Evolutionary conservation across 305 asterid species (phyloP).

Genomic region (Fraxinus angustifolia): DNA sequence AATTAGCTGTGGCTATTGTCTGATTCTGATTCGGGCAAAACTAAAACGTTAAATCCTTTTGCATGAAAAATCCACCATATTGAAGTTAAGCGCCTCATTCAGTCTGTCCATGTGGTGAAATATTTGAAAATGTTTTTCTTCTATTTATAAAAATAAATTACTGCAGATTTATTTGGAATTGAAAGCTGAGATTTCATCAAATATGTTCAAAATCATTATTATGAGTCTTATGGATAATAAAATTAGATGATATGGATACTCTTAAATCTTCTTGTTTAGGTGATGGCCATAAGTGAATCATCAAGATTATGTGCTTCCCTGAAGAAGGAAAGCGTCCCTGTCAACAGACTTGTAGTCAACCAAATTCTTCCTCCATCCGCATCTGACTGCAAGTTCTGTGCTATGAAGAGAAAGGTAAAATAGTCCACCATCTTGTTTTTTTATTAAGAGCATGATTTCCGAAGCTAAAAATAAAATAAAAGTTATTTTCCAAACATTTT

Average conservation of each 20-base stretch:
- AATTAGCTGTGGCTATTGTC: slow-evolving; percentile 7
- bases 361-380: slow-evolving; percentile 78
- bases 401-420: slow-evolving; percentile 74
- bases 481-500: neutral
- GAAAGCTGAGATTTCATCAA: neutral
- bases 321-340: slow-evolving; percentile 83
- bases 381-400: slow-evolving; percentile 94
- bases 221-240: neutral
- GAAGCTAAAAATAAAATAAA: neutral
- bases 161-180: neutral
- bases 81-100: neutral
- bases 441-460: neutral
- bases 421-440: neutral
- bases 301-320: slow-evolving; percentile 80
- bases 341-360: slow-evolving; percentile 74
- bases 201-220: neutral
- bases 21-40: neutral
- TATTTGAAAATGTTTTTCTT: neutral
- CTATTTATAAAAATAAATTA: neutral
- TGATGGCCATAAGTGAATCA: slow-evolving; percentile 87
- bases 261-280: slow-evolving; percentile 38
- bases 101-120: neutral
- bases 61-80: neutral
- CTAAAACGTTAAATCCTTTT: neutral
- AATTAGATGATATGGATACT: neutral